These are phyloP conservation scores for Xylariaceae sp. DNA, from an alignment of 2,329 filamentous ascomycete species.

Conservation along the genomic window DNA sequence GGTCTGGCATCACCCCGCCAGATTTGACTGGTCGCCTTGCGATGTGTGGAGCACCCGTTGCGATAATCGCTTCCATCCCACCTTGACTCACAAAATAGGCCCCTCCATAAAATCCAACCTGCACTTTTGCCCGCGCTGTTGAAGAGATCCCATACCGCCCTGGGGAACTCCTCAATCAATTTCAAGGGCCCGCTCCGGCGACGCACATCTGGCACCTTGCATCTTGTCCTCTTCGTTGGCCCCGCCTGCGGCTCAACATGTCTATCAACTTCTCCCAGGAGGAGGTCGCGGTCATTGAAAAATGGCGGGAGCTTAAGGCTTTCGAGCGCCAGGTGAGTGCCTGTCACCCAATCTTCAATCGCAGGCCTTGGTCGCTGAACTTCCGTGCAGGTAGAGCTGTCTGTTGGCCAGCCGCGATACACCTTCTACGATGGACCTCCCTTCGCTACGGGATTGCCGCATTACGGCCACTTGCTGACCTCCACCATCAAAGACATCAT, in stretches of 20 bases:
- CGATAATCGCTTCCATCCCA: too few relatives aligned
- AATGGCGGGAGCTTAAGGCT: slow-evolving; percentile 88
- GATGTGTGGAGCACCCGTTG: background rate
- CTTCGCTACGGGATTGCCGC: slow-evolving; percentile 64
- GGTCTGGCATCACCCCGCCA: slow-evolving; percentile 4
- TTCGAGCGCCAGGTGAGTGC: slow-evolving; percentile 68
- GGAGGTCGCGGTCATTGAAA: slow-evolving; percentile 75
- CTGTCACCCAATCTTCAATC: too few relatives aligned
- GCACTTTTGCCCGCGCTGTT: too few relatives aligned
- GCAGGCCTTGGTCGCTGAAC: too few relatives aligned
- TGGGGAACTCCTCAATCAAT: too few relatives aligned
- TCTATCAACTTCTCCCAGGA: slow-evolving; percentile 89
- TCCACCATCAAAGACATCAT: slow-evolving; percentile 98
- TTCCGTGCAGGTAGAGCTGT: slow-evolving; percentile 63
- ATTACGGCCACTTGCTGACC: slow-evolving; percentile 70
- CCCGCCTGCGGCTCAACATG: slow-evolving; percentile 55
- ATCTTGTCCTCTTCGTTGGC: slow-evolving; percentile 2
- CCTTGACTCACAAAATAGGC: slow-evolving; percentile 9
- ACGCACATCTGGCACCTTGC: background rate
- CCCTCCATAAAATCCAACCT: slow-evolving; percentile 15
- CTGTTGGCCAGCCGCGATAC: slow-evolving; percentile 73
- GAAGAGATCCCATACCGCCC: too few relatives aligned
- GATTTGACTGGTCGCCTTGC: slow-evolving; percentile 6
- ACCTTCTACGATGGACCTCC: slow-evolving; percentile 91
- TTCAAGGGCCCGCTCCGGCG: too few relatives aligned